Base-by-base conservation (phyloP, 768 basidiomycete genomes). In the Hygrocybe punicea region DNA sequence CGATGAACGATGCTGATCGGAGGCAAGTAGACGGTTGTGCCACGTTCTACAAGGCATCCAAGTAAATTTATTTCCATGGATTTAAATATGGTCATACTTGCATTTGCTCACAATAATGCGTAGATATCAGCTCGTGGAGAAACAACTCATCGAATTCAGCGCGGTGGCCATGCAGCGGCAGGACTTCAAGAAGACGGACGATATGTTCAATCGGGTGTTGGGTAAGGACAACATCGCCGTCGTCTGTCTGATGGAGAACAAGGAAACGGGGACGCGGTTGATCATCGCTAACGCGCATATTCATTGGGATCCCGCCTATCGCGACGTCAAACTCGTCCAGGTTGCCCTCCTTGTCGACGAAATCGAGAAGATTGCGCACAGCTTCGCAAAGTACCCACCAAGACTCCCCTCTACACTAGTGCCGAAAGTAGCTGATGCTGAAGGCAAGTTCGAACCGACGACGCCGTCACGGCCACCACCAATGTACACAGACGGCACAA, bases 141-240 rank as follows among this genome's bases (percentile, higher is more conserved):
- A 90, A 63, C 88, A 94, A 53, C 83, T 94, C 39, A 81, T 98
- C 67, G 97, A 98, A 71, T 99, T 95, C 76, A 91, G 87, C 68
- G 82, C 89, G 35, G 81, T 94, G 60, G 96, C 95, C 17, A 89
- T 98, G 83, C 90, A 93, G 64, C 85, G 93, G 24, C 84, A 87
- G 50, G 93, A 95, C 69, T 93, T 94, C 76, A 93, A 93, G 79
- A 93, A 94, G 75, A 96, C 93, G 16, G 94, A 98, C 66, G 96
- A 98, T 76, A 95, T 98, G 94, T 98, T 98, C 82, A 98, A 98
- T 68, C 93, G 97, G 33, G 93, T 98, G 54, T 82, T 98, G 63
- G 89, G 89, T 60, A 91, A 93, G 69, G 96, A 98, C 72, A 85
- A 98, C 67, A 91, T 98, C 61, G 93, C 93, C 46, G 84, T 93